These are phyloP conservation scores for Powellomyces hirtus DNA, from an alignment of 192 early-diverging fungal species.

Conservation along the genomic window DNA sequence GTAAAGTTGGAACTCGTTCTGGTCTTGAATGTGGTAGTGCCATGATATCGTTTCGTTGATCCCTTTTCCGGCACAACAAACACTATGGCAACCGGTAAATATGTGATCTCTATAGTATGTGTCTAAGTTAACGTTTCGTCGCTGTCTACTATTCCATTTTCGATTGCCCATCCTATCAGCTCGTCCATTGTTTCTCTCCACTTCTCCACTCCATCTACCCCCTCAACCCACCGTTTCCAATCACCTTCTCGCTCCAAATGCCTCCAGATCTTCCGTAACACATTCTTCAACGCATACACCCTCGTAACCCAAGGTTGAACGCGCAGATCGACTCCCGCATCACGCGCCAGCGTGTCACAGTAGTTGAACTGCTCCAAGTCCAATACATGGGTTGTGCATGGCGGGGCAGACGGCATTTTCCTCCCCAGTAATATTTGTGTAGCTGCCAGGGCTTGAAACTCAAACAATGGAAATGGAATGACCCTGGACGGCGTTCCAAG, in stretches of 20 bases:
- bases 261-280: not conserved
- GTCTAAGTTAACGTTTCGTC: no score
- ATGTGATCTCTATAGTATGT: no score
- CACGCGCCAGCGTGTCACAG: not conserved
- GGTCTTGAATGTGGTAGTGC: no score
- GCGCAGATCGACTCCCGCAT: not conserved
- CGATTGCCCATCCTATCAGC: no score
- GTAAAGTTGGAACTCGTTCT: no score
- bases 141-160: no score
- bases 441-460: constrained; percentile 45
- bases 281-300: not conserved
- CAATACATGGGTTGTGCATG: not conserved
- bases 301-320: not conserved
- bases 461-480: constrained; percentile 60
- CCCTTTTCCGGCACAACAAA: no score
- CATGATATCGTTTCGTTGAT: no score
- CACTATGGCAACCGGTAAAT: no score
- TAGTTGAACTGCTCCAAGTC: constrained; percentile 1
- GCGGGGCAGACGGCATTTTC: not conserved
- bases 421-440: not conserved
- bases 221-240: not conserved
- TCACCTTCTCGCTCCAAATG: not conserved
- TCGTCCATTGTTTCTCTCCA: constrained; percentile 1
- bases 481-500: constrained; percentile 57
- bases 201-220: not conserved